Base-by-base conservation (phyloP, 2,329 filamentous ascomycete species). In the Zymoseptoria pseudotritici region DNA sequence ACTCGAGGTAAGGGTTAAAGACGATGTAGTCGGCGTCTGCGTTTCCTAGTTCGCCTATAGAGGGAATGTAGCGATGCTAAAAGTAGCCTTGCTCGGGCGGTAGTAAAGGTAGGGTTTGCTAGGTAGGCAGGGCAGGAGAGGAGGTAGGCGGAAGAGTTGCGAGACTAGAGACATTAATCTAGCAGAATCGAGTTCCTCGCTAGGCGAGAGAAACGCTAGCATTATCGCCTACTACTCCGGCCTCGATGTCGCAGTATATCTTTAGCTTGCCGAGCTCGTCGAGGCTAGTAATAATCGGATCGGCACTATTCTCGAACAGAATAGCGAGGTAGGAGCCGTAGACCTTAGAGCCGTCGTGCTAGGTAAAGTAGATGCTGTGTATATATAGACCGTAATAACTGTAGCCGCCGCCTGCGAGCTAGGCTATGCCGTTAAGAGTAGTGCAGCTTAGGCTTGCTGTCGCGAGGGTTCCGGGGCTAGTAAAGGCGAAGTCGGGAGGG, bases 201-300 rank as follows among this genome's bases (percentile, higher is more conserved):
- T 63, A 66, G 13, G 36, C 49, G 0, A 63, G 62, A 2, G 58
- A 54, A 50, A 65, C 56, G 29, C 61, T 61, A 31, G 65, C 63
- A 11, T 53, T 56, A 5, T 58, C 21, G 2, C 58, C 20, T 9
- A 60, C 24, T 2, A 58, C 57, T 17, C 52, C 46, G n/a, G 70
- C 62, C 13, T 69, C 66, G 49, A 72, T 71, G 13, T 65, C 63
- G 42, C 65, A 70, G 46, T 67, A 70, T 21, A 67, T 55, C 54
- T 86, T 86, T 0, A 83, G 82, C 78, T 86, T 83, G 0, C 84
- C 84, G 0, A 86, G 74, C 63, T 86, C 84, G 53, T 86, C 84
- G 1, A 83, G 74, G 0, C 82, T 83, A 3, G 80, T 81, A 0
- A 86, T 69, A 51, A 87, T 85, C 0, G 84, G 82, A 62, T 88